Conservation (phyloP, 495 filamentous ascomycete species). For the Chlorociboria aeruginascens region DNA sequence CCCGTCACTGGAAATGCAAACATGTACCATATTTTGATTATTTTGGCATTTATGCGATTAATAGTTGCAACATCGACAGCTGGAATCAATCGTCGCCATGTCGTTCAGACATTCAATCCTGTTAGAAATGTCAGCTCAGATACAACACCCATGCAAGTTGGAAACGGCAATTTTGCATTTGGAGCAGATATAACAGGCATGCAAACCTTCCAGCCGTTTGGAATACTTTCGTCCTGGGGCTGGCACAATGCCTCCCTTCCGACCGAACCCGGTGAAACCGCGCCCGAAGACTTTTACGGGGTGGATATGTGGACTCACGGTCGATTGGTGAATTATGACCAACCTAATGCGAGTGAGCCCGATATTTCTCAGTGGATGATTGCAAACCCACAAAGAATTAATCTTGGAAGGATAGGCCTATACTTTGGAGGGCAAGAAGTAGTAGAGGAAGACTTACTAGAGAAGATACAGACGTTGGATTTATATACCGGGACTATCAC, state of each 20-base stretch:
- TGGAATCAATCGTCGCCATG: constrained; percentile 21
- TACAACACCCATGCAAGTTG: constrained; percentile 37
- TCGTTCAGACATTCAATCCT: constrained; percentile 32
- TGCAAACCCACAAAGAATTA: constrained; percentile 39
- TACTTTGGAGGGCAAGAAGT: constrained; percentile 28
- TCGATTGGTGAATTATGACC: constrained; percentile 38
- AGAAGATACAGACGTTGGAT: constrained; percentile 34
- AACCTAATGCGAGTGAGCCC: constrained; percentile 37
- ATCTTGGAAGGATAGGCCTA: constrained; percentile 35
- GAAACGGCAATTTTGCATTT: constrained; percentile 44
- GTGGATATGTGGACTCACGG: constrained; percentile 39
- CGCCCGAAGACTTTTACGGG: constrained; percentile 5
- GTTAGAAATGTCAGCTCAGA: constrained; percentile 32
- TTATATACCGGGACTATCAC: constrained; percentile 34
- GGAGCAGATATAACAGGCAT: constrained; percentile 41
- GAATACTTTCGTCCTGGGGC: constrained; percentile 41
- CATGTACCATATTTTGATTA: no score
- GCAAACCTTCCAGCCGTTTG: constrained; percentile 49
- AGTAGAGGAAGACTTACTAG: constrained; percentile 26
- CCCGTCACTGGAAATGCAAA: no score
- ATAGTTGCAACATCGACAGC: no score
- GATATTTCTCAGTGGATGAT: constrained; percentile 42
- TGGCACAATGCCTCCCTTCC: constrained; percentile 48
- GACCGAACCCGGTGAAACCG: constrained; percentile 17
- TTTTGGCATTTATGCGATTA: no score